A percentile compares a stretch with the other conserved stretches of the same genome.
Evolutionary conservation across 2,329 filamentous ascomycete species (phyloP).

Genomic region (Diaporthe australafricana): DNA sequence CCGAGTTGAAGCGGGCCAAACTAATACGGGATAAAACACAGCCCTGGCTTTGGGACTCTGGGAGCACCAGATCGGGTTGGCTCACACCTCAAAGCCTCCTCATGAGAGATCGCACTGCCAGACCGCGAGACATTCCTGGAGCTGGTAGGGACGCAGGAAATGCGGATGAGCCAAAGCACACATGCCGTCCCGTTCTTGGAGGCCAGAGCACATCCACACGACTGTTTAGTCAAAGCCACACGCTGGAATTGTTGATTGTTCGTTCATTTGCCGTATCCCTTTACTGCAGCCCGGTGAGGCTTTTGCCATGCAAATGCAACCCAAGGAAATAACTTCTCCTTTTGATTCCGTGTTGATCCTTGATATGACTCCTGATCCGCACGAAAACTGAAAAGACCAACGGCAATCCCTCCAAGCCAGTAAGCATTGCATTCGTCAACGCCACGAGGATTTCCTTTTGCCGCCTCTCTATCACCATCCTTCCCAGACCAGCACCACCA

Average conservation of each 20-base stretch:
- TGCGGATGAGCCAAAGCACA: neutral
- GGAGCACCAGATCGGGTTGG: too few relatives aligned
- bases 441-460: constrained; percentile 34
- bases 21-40: neutral
- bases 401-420: constrained; percentile 34
- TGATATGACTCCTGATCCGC: constrained; percentile 45
- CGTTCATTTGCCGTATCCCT: constrained; percentile 65
- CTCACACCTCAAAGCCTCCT: too few relatives aligned
- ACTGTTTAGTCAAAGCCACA: constrained; percentile 14
- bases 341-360: constrained; percentile 41
- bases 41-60: too few relatives aligned
- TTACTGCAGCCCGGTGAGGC: constrained; percentile 58
- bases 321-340: constrained; percentile 53
- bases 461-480: constrained; percentile 28
- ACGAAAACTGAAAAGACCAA: constrained; percentile 35
- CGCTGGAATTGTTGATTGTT: constrained; percentile 49
- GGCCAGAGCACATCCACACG: neutral
- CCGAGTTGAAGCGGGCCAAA: too few relatives aligned
- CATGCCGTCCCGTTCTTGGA: neutral
- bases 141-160: neutral
- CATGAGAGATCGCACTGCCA: too few relatives aligned
- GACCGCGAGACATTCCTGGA: neutral
- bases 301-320: constrained; percentile 62
- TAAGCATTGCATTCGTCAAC: constrained; percentile 33
- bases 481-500: constrained; percentile 44